Conservation (phyloP, 2,329 filamentous ascomycete genomes). For the Metarhizium sp. region DNA sequence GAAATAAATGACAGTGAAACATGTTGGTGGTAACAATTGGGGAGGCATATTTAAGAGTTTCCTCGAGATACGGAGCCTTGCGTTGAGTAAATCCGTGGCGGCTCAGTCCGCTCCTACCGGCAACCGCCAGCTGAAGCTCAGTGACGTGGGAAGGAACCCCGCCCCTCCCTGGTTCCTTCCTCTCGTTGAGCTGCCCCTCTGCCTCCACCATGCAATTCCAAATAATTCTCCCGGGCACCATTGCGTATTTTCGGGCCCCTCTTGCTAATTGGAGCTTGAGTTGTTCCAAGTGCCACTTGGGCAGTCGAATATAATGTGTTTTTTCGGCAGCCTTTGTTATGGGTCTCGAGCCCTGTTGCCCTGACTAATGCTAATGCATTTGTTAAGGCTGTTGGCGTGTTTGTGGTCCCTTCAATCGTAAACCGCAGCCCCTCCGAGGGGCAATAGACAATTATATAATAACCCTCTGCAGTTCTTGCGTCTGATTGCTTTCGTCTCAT, state of each 20-base stretch:
- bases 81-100: background rate
- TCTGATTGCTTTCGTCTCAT: background rate
- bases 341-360: background rate
- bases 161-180: background rate
- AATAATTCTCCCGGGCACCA: background rate
- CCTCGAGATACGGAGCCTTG: too few relatives aligned
- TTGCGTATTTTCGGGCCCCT: background rate
- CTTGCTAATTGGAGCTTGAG: background rate
- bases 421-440: background rate
- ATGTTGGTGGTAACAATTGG: too few relatives aligned
- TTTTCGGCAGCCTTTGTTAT: background rate
- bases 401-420: background rate
- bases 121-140: background rate
- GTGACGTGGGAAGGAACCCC: background rate
- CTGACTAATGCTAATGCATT: background rate
- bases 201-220: slow-evolving; percentile 1
- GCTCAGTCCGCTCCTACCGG: background rate
- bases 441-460: background rate
- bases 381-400: background rate
- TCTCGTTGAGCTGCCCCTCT: background rate
- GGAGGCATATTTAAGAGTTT: too few relatives aligned
- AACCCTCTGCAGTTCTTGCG: background rate
- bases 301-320: background rate
- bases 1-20: too few relatives aligned
- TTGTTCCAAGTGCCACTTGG: background rate